Evolutionary conservation across 345 rosid genomes (phyloP), one percentile per base, ranked within the genome.

Genomic region (Gossypium arboreum): DNA sequence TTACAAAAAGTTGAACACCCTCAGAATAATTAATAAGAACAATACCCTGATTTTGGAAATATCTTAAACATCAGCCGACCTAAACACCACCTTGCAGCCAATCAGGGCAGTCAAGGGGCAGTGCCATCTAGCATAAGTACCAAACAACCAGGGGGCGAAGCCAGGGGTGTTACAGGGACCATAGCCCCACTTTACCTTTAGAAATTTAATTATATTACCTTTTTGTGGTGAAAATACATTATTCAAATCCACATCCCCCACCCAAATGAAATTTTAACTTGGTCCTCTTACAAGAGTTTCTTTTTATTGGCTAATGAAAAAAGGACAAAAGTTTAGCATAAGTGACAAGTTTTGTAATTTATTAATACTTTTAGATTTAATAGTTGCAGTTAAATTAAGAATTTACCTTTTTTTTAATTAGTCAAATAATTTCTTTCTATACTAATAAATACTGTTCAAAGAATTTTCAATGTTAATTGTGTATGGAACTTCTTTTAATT

Each of bases 41-140:
- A 65, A 66, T 66, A 18, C 17, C 51, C 51, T 43, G 56, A 41
- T n/a, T 24, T 66, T 68, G 57, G 57, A 68, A 47, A 47, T 24
- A 47, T 22, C 41, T 68, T 68, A 68, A 54, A 68, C 7, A 56
- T 50, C 73, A 27, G 52, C 55, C 56, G 45, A 12, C 34, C 6
- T 51, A 47, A 45, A 22, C 4, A 67, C 43, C 41, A 24, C 16
- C 58, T 50, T 25, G 58, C 16, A 18, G 24, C 45, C 25, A 10
- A 69, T 9, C 16, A 50, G 45, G 55, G 9, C 9, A 59, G 20
- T 50, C 59, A 69, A 69, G 22, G 22, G 44, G 55, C 44, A 69
- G 45, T 25, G 73, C 59, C 34, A 27, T 69, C 59, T 9, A 69
- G 4, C 15, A 51, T 4, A 27, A 69, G 24, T 34, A 59, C 17